These are phyloP conservation scores for Penicillium sp. DNA, from an alignment of 2,329 filamentous ascomycete genomes.

Conservation along the genomic window DNA sequence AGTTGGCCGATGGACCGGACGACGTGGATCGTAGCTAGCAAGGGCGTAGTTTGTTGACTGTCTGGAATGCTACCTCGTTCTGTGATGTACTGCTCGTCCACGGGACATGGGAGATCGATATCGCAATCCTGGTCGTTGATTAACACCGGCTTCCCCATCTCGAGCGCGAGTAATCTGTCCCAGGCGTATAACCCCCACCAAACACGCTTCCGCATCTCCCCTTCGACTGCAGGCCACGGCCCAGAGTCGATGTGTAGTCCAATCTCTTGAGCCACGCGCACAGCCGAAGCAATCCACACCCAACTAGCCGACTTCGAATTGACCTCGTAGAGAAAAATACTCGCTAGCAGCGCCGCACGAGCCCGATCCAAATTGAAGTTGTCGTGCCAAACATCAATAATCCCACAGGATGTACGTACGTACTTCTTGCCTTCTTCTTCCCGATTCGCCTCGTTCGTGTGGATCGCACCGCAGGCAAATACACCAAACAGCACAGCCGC, in stretches of 20 bases:
- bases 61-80: slow-evolving; percentile 46
- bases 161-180: slow-evolving; percentile 75
- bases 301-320: slow-evolving; percentile 83
- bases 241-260: slow-evolving; percentile 75
- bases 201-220: slow-evolving; percentile 79
- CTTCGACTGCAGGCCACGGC: slow-evolving; percentile 70
- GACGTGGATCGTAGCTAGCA: slow-evolving; percentile 78
- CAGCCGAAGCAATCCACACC: slow-evolving; percentile 77
- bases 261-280: slow-evolving; percentile 78
- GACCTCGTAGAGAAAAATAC: slow-evolving; percentile 78
- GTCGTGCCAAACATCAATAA: slow-evolving; percentile 80
- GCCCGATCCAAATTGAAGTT: slow-evolving; percentile 73
- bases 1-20: slow-evolving; percentile 74
- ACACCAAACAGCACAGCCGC: slow-evolving; percentile 78
- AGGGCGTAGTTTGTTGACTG: slow-evolving; percentile 62
- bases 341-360: slow-evolving; percentile 67
- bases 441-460: slow-evolving; percentile 58
- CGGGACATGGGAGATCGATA: slow-evolving; percentile 70
- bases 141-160: slow-evolving; percentile 74
- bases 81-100: slow-evolving; percentile 69
- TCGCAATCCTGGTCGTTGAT: slow-evolving; percentile 91
- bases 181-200: slow-evolving; percentile 95
- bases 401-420: slow-evolving; percentile 66
- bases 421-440: slow-evolving; percentile 62
- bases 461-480: slow-evolving; percentile 77